A percentile compares a stretch with the other conserved stretches of the same genome.
Evolutionary conservation across 441 rosid genomes (phyloP).

Genomic region (Kokia cookei): DNA sequence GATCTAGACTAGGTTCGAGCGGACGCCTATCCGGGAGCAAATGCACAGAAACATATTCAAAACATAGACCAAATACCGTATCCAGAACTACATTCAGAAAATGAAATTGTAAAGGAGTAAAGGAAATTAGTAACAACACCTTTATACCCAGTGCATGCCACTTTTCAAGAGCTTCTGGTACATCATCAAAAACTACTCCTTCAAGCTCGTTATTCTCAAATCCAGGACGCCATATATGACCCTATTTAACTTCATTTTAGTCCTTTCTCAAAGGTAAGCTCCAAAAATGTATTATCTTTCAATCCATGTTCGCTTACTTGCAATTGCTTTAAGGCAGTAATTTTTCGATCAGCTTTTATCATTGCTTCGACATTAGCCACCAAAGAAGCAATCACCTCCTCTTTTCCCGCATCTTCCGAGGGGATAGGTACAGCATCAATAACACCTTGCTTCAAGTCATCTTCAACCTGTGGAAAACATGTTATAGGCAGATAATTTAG

Average conservation of each 20-base stretch:
- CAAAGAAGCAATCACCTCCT: slow-evolving; percentile 75
- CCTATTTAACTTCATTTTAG: slow-evolving; percentile 37
- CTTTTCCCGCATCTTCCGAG: slow-evolving; percentile 58
- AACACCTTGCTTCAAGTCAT: slow-evolving; percentile 68
- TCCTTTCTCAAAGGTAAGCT: background rate
- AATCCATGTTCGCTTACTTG: slow-evolving; percentile 45
- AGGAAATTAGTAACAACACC: slow-evolving; percentile 23
- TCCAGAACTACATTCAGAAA: background rate
- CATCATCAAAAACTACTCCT: slow-evolving; percentile 80
- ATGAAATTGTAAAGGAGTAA: background rate
- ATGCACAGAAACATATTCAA: background rate
- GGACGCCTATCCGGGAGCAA: background rate
- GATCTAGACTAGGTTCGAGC: background rate
- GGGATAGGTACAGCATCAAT: slow-evolving; percentile 66
- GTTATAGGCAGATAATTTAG: background rate
- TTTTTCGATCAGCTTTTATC: slow-evolving; percentile 92
- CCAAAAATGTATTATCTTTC: background rate
- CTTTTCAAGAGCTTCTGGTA: slow-evolving; percentile 73
- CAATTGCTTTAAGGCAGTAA: slow-evolving; percentile 88
- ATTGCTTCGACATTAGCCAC: slow-evolving; percentile 84
- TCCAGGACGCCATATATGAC: slow-evolving; percentile 94
- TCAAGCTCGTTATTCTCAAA: slow-evolving; percentile 61
- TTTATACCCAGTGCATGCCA: slow-evolving; percentile 81
- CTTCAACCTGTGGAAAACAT: slow-evolving; percentile 50
- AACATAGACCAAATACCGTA: background rate